Evolutionary conservation across 2,329 filamentous ascomycete genomes (phyloP).

Genomic region (Zasmidium cellare): DNA sequence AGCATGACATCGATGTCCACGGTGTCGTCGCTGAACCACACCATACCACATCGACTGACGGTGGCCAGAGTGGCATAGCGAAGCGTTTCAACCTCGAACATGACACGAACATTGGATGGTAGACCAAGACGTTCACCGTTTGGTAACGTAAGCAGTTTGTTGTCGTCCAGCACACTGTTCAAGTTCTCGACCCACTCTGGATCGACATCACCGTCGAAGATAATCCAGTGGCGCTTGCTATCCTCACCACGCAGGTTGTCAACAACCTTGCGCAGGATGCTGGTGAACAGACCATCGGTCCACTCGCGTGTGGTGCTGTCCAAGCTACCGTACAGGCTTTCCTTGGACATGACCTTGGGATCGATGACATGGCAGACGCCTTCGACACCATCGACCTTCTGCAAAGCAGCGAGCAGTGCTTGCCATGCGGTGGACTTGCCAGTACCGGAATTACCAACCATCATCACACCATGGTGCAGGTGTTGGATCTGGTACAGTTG

Average conservation of each 20-base stretch:
- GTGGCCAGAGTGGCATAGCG: constrained; percentile 97
- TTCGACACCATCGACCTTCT: constrained; percentile 86
- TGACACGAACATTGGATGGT: constrained; percentile 92
- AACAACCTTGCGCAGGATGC: constrained; percentile 95
- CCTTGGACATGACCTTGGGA: constrained; percentile 99
- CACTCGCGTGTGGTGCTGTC: constrained; percentile 97
- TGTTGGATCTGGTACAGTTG: constrained; percentile 98
- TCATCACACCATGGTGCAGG: constrained; percentile 99
- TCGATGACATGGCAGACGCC: constrained; percentile 97
- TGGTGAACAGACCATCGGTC: constrained; percentile 98
- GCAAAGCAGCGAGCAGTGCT: constrained; percentile 83
- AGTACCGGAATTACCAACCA: constrained; percentile 97
- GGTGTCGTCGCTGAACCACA: constrained; percentile 99
- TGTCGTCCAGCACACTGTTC: constrained; percentile 99
- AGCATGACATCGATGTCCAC: constrained; percentile 93
- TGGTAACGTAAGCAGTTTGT: constrained; percentile 93
- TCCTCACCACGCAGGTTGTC: constrained; percentile 98
- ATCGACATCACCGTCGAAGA: constrained; percentile 98
- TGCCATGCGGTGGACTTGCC: constrained; percentile 97
- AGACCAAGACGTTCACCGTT: constrained; percentile 97
- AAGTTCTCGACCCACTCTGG: constrained; percentile 99
- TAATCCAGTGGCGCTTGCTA: constrained; percentile 96
- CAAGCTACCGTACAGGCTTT: constrained; percentile 90
- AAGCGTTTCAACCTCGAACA: constrained; percentile 98
- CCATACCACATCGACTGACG: constrained; percentile 99